These are phyloP conservation scores for Diphasiastrum complanatum DNA, from an alignment of 83 land plant genomes.

Conservation along the genomic window DNA sequence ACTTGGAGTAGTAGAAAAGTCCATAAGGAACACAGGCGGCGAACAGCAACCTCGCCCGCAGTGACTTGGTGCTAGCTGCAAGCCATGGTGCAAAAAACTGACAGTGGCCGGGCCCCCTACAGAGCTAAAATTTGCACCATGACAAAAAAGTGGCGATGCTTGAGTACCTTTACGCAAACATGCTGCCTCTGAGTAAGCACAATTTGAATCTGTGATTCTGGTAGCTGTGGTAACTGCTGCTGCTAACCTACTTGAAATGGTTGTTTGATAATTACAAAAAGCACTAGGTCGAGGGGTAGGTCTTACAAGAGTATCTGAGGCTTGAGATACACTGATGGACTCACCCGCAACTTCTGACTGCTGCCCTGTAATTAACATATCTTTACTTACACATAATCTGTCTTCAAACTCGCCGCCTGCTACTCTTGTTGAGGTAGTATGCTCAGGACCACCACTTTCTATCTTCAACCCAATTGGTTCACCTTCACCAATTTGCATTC, in stretches of 20 bases:
- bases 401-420: neutral
- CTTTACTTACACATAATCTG: neutral
- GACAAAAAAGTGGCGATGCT: neutral
- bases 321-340: neutral
- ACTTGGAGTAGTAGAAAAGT: too few relatives aligned
- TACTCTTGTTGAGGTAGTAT: neutral
- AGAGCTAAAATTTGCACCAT: conserved; percentile 11
- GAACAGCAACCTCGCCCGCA: conserved; percentile 66
- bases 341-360: neutral
- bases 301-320: neutral
- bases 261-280: neutral
- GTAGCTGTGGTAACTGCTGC: too few relatives aligned
- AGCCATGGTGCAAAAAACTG: conserved; percentile 11
- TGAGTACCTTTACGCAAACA: too few relatives aligned
- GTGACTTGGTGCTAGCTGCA: conserved; percentile 30
- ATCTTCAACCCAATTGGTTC: conserved; percentile 18
- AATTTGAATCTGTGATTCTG: too few relatives aligned
- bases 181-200: too few relatives aligned
- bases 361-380: neutral
- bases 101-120: conserved; percentile 12
- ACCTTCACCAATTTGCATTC: conserved; percentile 31
- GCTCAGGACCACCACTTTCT: too few relatives aligned
- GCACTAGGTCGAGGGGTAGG: neutral
- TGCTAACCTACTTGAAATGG: neutral
- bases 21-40: too few relatives aligned